Base-by-base conservation (phyloP, 2,329 filamentous ascomycete species). In the Venturia oleaginea region DNA sequence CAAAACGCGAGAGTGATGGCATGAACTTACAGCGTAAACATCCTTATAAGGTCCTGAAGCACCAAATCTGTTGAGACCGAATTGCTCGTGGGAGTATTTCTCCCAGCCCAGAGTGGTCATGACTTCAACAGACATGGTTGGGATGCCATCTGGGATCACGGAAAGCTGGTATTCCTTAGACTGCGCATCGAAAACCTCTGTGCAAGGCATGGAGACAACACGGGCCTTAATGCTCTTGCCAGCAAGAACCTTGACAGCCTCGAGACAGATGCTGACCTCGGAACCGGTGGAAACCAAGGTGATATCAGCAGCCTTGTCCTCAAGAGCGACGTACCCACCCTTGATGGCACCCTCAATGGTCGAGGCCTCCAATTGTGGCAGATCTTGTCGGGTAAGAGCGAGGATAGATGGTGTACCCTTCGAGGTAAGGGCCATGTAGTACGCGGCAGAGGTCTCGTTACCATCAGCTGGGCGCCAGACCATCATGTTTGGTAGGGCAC, bases 61-160 rank as follows among this genome's bases (percentile, higher is more conserved):
- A 86, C 94, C 94, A 79, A 99, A 99, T 77, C 94, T 87, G 89
- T 99, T 99, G 70, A 99, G 87, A 77, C 94, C 94, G 74, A 99
- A 99, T 83, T 99, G 94, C 86, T 99, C 94, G 81, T 99, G 93
- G 66, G 92, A 90, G 83, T 97, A 99, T 79, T 93, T 90, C 86
- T 97, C 92, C 94, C 94, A 99, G 71, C 94, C 94, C 80, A 97
- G 87, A 71, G 94, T 99, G 79, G 85, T 89, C 90, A 96, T 95
- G 77, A 92, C 92, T 84, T 99, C 94, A 71, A 99, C 90, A 65
- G 90, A 95, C 78, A 99, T 79, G 67, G 92, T 86, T 70, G 94
- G 93, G 76, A 97, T 93, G 70, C 92, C 92, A 76, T 97, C 92
- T 72, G 93, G 94, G 68, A 99, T 86, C 70, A 96, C 90, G 70